Conservation (phyloP, 1,139 yeast species). For the Blastobotrys capitulatus region DNA sequence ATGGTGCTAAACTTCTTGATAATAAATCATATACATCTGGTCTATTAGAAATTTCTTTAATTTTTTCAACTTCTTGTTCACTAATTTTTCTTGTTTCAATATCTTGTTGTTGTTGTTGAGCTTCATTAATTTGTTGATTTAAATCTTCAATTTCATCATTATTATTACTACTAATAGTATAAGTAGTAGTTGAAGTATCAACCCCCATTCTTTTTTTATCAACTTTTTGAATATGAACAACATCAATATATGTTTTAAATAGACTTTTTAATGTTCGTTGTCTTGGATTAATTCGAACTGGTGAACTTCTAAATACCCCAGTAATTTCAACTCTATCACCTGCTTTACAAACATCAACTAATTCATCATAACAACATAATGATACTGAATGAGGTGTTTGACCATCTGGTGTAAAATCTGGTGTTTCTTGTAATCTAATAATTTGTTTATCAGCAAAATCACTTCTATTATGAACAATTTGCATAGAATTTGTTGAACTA, state of each 20-base stretch:
- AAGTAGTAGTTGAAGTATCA: slow-evolving; percentile 58
- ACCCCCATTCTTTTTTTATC: slow-evolving; percentile 78
- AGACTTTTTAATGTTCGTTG: slow-evolving; percentile 79
- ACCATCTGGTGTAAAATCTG: slow-evolving; percentile 97
- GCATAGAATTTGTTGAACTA: slow-evolving; percentile 83
- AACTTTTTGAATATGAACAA: slow-evolving; percentile 83
- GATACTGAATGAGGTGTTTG: slow-evolving; percentile 98
- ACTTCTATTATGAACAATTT: slow-evolving; percentile 83
- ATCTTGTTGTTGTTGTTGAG: slow-evolving; percentile 42
- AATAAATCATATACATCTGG: slow-evolving; percentile 82
- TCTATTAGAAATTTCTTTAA: slow-evolving; percentile 57
- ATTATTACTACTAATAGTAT: neutral
- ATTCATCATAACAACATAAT: slow-evolving; percentile 89
- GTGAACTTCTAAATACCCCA: slow-evolving; percentile 89
- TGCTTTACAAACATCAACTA: slow-evolving; percentile 91
- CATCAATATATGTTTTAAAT: slow-evolving; percentile 91
- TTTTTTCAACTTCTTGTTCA: slow-evolving; percentile 60
- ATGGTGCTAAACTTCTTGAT: slow-evolving; percentile 90
- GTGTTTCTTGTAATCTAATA: slow-evolving; percentile 91
- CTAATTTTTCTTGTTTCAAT: slow-evolving; percentile 70
- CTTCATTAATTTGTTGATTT: slow-evolving; percentile 25
- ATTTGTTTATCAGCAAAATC: slow-evolving; percentile 94
- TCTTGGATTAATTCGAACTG: slow-evolving; percentile 81
- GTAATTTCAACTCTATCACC: slow-evolving; percentile 97
- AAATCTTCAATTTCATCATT: slow-evolving; percentile 27